These are phyloP conservation scores for Neoboletus subvelutipes DNA, from an alignment of 768 basidiomycete species.

Conservation along the genomic window DNA sequence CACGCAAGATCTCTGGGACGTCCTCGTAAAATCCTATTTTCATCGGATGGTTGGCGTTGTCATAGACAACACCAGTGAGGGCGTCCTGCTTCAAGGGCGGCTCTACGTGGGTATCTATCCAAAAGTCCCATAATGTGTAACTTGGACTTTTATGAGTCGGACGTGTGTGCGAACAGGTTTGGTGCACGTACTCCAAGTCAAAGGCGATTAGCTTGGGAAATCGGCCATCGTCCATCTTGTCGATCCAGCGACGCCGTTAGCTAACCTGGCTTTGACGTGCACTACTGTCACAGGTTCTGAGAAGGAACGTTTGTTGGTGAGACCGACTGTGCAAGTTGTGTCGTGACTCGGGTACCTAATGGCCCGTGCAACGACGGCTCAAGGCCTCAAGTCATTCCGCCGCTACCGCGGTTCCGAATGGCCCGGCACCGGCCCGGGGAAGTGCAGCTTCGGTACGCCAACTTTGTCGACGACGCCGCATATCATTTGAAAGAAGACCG, in stretches of 20 bases:
- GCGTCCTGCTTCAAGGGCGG: conserved; percentile 53
- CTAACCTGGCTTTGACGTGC: background rate
- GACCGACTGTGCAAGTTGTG: background rate
- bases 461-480: background rate
- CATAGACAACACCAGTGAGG: conserved; percentile 22
- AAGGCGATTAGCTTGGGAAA: conserved; percentile 72
- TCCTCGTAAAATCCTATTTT: conserved; percentile 72
- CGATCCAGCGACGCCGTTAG: background rate
- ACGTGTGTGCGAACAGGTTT: background rate
- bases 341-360: background rate
- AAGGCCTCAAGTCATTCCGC: no score
- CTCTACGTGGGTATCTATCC: conserved; percentile 79
- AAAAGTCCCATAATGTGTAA: conserved; percentile 84
- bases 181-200: conserved; percentile 68
- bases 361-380: no score
- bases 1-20: conserved; percentile 70
- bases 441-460: no score
- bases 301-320: background rate
- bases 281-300: no score
- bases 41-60: conserved; percentile 19
- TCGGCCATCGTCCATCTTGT: conserved; percentile 22
- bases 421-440: background rate
- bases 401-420: background rate
- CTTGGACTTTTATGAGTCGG: conserved; percentile 36
- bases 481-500: background rate